These are phyloP conservation scores for Gracilaria vermiculophylla DNA, from an alignment of 23 red algal species.

Conservation along the genomic window DNA sequence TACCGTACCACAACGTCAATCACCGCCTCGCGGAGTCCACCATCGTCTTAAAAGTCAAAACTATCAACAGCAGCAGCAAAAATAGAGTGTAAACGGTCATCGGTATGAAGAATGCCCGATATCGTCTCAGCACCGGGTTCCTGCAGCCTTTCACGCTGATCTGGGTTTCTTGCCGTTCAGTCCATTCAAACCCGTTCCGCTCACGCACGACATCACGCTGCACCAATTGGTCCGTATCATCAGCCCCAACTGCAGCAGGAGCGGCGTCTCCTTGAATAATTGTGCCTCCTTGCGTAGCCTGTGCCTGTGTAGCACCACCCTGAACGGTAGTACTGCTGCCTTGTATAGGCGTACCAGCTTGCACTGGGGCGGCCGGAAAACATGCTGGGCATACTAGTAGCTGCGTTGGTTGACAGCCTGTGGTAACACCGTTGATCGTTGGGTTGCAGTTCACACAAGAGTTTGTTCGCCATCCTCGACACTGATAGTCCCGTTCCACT, in stretches of 20 bases:
- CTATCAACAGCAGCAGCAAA: conserved; percentile 31
- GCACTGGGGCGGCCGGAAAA: neutral
- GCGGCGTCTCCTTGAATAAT: neutral
- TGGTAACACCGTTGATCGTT: conserved; percentile 3
- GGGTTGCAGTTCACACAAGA: conserved; percentile 24
- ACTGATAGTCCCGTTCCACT: neutral
- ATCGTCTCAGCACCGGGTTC: conserved; percentile 17
- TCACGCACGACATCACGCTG: neutral
- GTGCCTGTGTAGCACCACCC: neutral
- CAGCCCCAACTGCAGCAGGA: neutral
- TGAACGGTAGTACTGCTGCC: neutral
- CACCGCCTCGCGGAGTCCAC: conserved; percentile 33
- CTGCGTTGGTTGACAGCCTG: neutral
- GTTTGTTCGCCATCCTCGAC: conserved; percentile 15
- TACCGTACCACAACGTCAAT: neutral
- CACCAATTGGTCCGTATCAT: neutral
- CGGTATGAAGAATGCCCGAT: conserved; percentile 33
- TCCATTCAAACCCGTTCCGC: neutral
- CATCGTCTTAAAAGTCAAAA: conserved; percentile 30
- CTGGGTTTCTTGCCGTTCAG: neutral
- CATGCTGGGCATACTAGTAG: conserved; percentile 15
- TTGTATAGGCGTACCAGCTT: neutral
- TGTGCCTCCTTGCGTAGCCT: neutral
- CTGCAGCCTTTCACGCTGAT: conserved; percentile 10
- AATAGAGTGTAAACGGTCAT: conserved; percentile 44